Evolutionary conservation across 176 grass and related monocot species (phyloP).

Genomic region (Cocos nucifera): DNA sequence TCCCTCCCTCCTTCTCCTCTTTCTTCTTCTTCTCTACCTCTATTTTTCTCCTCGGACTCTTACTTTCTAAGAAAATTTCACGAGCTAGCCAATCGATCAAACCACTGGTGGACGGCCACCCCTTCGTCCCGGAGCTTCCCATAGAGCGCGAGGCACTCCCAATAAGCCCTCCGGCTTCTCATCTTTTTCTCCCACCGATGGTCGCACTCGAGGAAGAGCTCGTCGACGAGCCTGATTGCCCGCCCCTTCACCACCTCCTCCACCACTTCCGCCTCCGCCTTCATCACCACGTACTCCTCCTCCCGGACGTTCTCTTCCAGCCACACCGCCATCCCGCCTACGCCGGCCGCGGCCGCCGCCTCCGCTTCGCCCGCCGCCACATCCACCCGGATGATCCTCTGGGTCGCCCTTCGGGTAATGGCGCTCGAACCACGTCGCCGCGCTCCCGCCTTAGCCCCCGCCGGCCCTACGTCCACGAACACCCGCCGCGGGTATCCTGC

Average conservation of each 20-base stretch:
- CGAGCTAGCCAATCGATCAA: no score
- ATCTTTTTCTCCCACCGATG: conserved; percentile 8
- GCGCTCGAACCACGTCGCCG: conserved; percentile 38
- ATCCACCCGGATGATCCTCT: conserved; percentile 28
- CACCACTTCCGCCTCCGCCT: conserved; percentile 29
- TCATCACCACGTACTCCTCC: conserved; percentile 62
- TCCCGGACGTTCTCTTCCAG: conserved; percentile 34
- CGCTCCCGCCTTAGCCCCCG: neutral
- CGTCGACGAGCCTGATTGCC: conserved; percentile 32
- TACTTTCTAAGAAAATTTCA: no score
- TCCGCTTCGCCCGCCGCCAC: conserved; percentile 1
- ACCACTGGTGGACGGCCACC: conserved; percentile 60
- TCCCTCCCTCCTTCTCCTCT: no score
- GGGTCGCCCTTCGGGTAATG: conserved; percentile 39
- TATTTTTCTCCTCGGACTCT: no score
- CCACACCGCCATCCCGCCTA: conserved; percentile 34
- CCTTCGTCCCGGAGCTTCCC: conserved; percentile 44
- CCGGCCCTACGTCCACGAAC: conserved; percentile 34
- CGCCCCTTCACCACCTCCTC: conserved; percentile 34
- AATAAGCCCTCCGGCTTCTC: conserved; percentile 29
- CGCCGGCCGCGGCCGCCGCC: neutral
- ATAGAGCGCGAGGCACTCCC: conserved; percentile 50
- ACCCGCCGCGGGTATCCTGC: conserved; percentile 31
- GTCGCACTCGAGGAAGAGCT: conserved; percentile 52
- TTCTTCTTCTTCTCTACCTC: no score